Evolutionary conservation across 2,329 filamentous ascomycete genomes (phyloP), one percentile per base, ranked within the genome.

Genomic region (Sclerotinia nivalis): DNA sequence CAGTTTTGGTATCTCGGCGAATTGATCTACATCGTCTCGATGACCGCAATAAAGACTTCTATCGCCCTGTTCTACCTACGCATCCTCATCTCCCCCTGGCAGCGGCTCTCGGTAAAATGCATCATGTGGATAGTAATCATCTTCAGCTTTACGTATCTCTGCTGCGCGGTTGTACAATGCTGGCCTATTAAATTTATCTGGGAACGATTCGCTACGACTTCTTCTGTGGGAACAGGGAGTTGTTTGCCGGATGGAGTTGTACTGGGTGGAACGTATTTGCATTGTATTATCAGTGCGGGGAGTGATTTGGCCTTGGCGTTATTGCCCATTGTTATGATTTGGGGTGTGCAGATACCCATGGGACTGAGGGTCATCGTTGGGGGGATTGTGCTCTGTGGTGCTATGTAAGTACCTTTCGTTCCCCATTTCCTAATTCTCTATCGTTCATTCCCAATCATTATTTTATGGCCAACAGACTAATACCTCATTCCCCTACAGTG

Each of bases 61-160:
- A 52, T 65, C 6, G n/a, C 31, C n/a, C 15, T 50, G 9, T 65
- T 65, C 47, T 65, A 65, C 47, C n/a, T 65, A 4, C 61, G 61
- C 18, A 52, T 65, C n/a, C 28, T 52, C 22, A 5, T 65, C 12
- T 20, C 34, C n/a, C 61, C 47, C 2, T 65, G 47, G 61, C 61
- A 65, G n/a, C 61, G 61, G 8, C 4, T 43, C 34, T n/a, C 34
- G 18, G 31, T 52, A 1, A 65, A 65, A 52, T 18, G n/a, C 9
- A 52, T 40, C 1, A 52, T 54, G 61, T 52, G 61, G 61, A 65
- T 52, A 40, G 61, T 28, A 13, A 20, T 52, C n/a, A 4, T 22
- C n/a, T 54, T 65, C 34, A 31, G 61, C n/a, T 28, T 65, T 13
- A n/a, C 15, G 2, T 65, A 52, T 64, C 25, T 64, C 22, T 52